These are phyloP conservation scores for Reticulascus tulasneorum DNA, from an alignment of 2,329 filamentous ascomycete species.

Conservation along the genomic window DNA sequence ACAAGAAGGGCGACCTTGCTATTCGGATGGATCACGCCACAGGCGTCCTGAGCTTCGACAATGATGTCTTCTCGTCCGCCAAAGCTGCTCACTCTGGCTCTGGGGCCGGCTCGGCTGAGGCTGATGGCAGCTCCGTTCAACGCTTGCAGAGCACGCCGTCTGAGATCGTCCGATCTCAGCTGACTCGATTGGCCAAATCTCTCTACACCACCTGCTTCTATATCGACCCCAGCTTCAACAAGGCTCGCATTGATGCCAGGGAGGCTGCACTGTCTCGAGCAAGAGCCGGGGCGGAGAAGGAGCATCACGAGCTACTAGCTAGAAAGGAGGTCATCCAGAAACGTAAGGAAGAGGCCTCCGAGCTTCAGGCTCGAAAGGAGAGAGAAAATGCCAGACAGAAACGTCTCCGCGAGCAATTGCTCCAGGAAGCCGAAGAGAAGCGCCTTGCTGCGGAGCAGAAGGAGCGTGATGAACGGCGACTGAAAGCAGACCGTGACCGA, in stretches of 20 bases:
- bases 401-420: slow-evolving; percentile 78
- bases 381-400: slow-evolving; percentile 90
- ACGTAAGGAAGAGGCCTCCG: slow-evolving; percentile 93
- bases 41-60: slow-evolving; percentile 93
- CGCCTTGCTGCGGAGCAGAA: slow-evolving; percentile 89
- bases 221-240: slow-evolving; percentile 85
- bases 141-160: slow-evolving; percentile 95
- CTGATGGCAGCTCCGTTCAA: slow-evolving; percentile 80
- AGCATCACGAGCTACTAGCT: slow-evolving; percentile 79
- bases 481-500: slow-evolving; percentile 83
- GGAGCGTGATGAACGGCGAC: slow-evolving; percentile 80
- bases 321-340: slow-evolving; percentile 91
- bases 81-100: slow-evolving; percentile 88
- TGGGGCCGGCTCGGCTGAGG: slow-evolving; percentile 80
- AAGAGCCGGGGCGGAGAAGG: slow-evolving; percentile 83
- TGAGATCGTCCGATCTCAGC: slow-evolving; percentile 93
- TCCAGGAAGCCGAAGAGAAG: slow-evolving; percentile 84
- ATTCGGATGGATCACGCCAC: slow-evolving; percentile 96
- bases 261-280: slow-evolving; percentile 77
- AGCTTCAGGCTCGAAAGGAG: slow-evolving; percentile 81
- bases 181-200: slow-evolving; percentile 85
- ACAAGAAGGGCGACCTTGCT: slow-evolving; percentile 97
- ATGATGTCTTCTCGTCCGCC: slow-evolving; percentile 94
- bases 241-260: slow-evolving; percentile 74
- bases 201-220: slow-evolving; percentile 94